Base-by-base conservation (phyloP, 768 basidiomycete species). In the Fomitopsis pulvina region DNA sequence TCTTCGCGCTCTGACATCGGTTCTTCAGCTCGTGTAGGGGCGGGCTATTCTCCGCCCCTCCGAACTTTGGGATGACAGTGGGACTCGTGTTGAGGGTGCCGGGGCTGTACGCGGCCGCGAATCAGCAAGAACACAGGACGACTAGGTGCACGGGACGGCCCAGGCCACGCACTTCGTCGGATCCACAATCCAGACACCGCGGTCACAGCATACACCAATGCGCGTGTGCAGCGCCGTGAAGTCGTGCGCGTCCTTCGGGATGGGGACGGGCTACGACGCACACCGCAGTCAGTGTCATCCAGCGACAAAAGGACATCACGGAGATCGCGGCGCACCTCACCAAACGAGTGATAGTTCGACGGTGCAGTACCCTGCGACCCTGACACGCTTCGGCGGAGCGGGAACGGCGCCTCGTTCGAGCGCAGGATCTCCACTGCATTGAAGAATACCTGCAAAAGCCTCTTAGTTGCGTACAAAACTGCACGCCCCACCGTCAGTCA, bases 381-480 rank as follows among this genome's bases (percentile, higher is more conserved):
- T 16, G 55, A 63, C 2, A 56, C 58, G 27, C 52, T 57, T 11
- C 75, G 71, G 48, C 68, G 62, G 0, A 76, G 71, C 3, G 67
- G 58, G 18, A 63, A 43, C n/a, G 60, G 58, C 16, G 63, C 52
- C 21, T 76, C 74, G 14, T 65, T 61, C 6, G 68, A 62, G 50
- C 71, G 66, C 38, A 76, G 64, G 2, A 75, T 77, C 63, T 91
- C 85, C 14, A 88, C 53, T 10, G 77, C 71, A 53, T 85, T 74
- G 25, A 92, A 57, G 2, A 77, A 79, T 2, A 75, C 65, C 51
- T 85, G 78, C 37, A 87, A 63, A 37, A 81, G 68, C 51, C 73
- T 73, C 68, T 83, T 88, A 50, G 70, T 75, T 7, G 81, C 78
- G 62, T 80, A 89, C 12, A 89, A 71, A 41, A 91, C 90, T 91